Conservation (phyloP, 1,139 yeast genomes). For the Magnusiomyces tetraspermus region DNA sequence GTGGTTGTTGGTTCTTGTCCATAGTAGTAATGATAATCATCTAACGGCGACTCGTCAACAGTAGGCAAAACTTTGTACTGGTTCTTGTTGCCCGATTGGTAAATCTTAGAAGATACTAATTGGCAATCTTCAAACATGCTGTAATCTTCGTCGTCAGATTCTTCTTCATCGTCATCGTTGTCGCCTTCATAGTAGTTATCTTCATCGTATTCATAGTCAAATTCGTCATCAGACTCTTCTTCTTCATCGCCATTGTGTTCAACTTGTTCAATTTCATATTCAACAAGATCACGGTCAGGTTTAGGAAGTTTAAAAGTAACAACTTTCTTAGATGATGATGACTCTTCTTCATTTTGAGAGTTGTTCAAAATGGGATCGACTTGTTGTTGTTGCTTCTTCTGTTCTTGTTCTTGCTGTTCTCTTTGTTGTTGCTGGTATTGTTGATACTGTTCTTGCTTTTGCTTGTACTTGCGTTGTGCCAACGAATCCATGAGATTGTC, state of each 20-base stretch:
- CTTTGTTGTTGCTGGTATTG: too few species aligned
- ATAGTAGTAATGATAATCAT: constrained; percentile 5
- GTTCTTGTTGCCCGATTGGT: constrained; percentile 11
- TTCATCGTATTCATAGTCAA: constrained; percentile 11
- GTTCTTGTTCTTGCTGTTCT: too few species aligned
- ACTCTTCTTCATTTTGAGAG: too few species aligned
- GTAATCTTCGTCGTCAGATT: constrained; percentile 12
- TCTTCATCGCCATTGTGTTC: constrained; percentile 11
- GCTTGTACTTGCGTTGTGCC: constrained; percentile 17
- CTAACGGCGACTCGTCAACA: constrained; percentile 20
- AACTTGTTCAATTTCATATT: not conserved
- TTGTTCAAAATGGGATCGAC: constrained; percentile 2
- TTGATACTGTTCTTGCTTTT: not conserved
- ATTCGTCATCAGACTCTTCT: constrained; percentile 13
- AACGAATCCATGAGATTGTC: constrained; percentile 53
- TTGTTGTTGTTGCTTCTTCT: constrained; percentile 2
- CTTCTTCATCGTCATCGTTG: constrained; percentile 11
- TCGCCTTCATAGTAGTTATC: constrained; percentile 10
- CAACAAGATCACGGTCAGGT: not conserved
- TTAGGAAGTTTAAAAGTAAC: not conserved
- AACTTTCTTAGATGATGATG: too few species aligned
- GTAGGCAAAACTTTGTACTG: constrained; percentile 18
- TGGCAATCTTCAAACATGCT: constrained; percentile 11
- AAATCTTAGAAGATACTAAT: not conserved
- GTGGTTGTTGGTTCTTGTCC: not conserved